A percentile compares a stretch with the other conserved stretches of the same genome.
Conservation (phyloP, 441 rosid genomes). For the Jatropha podagrica region DNA sequence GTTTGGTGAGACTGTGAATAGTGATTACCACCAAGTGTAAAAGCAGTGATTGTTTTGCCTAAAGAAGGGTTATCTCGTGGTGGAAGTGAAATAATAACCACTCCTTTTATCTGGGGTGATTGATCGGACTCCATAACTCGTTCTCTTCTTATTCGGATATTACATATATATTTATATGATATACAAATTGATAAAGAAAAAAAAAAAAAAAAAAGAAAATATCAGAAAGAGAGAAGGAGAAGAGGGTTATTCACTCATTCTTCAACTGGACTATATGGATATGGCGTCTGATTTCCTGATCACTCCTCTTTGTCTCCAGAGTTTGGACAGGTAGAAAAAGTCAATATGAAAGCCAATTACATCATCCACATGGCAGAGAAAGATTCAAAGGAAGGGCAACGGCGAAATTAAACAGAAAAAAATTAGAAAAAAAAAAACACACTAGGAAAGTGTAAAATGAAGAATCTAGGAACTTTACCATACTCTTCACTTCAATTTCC, state of each 20-base stretch:
- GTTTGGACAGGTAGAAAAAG: neutral
- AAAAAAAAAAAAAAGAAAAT: neutral
- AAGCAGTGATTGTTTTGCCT: slow-evolving; percentile 91
- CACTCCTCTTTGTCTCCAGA: neutral
- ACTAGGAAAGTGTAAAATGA: neutral
- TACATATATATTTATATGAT: neutral
- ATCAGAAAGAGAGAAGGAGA: neutral
- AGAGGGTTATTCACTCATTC: neutral
- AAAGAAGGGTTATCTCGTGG: slow-evolving; percentile 70
- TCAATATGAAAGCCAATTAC: slow-evolving; percentile 8
- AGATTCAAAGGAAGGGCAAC: neutral
- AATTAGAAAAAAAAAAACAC: neutral
- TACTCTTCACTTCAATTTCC: neutral
- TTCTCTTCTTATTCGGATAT: slow-evolving; percentile 6
- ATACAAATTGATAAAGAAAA: neutral
- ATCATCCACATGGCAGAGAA: neutral
- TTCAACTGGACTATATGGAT: neutral
- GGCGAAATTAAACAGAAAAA: too few relatives aligned
- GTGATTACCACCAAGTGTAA: slow-evolving; percentile 46
- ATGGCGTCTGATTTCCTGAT: neutral
- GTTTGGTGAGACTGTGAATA: slow-evolving; percentile 26
- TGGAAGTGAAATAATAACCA: slow-evolving; percentile 87
- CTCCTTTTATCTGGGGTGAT: slow-evolving; percentile 41
- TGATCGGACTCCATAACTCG: slow-evolving; percentile 51
- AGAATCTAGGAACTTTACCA: slow-evolving; percentile 8